Base-by-base conservation (phyloP, 2,329 filamentous ascomycete genomes). In the Ceratocystis alfenasii region DNA sequence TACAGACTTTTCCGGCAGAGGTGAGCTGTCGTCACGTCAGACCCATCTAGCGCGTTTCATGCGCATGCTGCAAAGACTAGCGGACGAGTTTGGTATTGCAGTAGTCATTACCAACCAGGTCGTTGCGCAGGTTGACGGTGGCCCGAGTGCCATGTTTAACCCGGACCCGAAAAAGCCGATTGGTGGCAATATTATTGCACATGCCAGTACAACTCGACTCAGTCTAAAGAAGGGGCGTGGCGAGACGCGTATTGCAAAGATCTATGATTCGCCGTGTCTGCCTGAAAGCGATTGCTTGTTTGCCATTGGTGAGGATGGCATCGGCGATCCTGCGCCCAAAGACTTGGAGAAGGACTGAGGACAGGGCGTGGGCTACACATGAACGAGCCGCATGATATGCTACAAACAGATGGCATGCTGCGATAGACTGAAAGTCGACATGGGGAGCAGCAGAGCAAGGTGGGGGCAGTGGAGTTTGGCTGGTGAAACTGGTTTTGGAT, bases 41-140 rank as follows among this genome's bases (percentile, higher is more conserved):
- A 90, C 87, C 1, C 90, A 95, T 75, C 77, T 95, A 57, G 90
- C 90, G 69, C 94, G 92, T 74, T 95, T 95, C 74, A 88, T 95
- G 87, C 84, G 90, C 65, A 90, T 85, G 1, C 79, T 95, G 28
- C 90, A 94, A 76, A 81, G 89, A 10, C 81, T 94, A 28, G 86
- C 86, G 3, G 86, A 88, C 70, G 86, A 88, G 75, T 99, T 99
- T 74, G 94, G 94, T 67, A 96, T 99, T 71, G 94, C 94, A 0
- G 94, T 99, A 6, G 90, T 99, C 71, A 99, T 99, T 72, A 97
- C 94, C 55, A 99, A 99, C 74, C 94, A 99, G 75, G 94, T 99
- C 36, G 95, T 99, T 50, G 94, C 94, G 8, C 95, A 99, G 75
- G 94, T 99, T 7, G 94, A 99, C 73, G 94, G 94, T 69, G 94